Evolutionary conservation across 2,329 filamentous ascomycete genomes (phyloP), one percentile per base, ranked within the genome.

Genomic region (Ophiostoma tasmaniense): DNA sequence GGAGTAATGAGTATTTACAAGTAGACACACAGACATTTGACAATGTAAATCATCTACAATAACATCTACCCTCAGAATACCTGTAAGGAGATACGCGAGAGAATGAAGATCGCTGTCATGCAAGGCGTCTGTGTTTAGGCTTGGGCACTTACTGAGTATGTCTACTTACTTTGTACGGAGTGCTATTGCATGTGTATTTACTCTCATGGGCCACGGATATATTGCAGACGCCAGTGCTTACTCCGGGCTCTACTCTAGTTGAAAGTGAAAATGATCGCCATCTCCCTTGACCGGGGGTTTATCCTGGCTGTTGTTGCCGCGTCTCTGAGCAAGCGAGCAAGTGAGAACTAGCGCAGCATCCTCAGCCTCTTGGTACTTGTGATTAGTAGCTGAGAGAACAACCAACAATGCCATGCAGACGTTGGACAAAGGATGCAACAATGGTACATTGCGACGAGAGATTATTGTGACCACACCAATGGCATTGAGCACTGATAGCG

Each of bases 131-230:
- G n/a, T n/a, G n/a, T n/a, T n/a, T n/a, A n/a, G n/a, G n/a, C n/a
- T n/a, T n/a, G n/a, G n/a, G n/a, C n/a, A n/a, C n/a, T n/a, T n/a
- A n/a, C n/a, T n/a, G n/a, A n/a, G n/a, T 37, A 10, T 37, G 33
- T 35, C 33, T 35, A 35, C 33, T n/a, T n/a, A n/a, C n/a, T n/a
- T n/a, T n/a, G n/a, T n/a, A n/a, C n/a, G n/a, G n/a, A n/a, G n/a
- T n/a, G n/a, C n/a, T n/a, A n/a, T n/a, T n/a, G n/a, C 33, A 35
- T 35, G 11, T 37, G 35, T 5, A 8, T 37, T 10, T 37, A 42
- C 39, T 42, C n/a, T n/a, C n/a, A n/a, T n/a, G n/a, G n/a, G 70
- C 74, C 73, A 75, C 42, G 42, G 42, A n/a, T 45, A n/a, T 45
- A 45, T 45, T n/a, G n/a, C n/a, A n/a, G n/a, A n/a, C n/a, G n/a